A percentile compares a stretch with the other conserved stretches of the same genome.
Conservation (phyloP, 1,284 basidiomycete species). For the Cryptococcus sp. region DNA sequence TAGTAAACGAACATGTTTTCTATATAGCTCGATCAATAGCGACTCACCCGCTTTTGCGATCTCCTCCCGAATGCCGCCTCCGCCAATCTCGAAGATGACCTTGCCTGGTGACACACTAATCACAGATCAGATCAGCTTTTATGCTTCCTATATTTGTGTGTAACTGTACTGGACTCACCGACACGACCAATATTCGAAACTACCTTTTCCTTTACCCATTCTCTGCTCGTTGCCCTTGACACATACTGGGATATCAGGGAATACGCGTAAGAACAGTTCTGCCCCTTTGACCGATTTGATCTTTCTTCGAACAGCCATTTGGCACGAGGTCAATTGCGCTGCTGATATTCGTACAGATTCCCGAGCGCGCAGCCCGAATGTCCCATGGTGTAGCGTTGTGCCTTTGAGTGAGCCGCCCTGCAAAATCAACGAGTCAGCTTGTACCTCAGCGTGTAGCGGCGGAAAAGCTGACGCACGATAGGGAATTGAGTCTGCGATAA, state of each 20-base stretch:
- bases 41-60: constrained; percentile 83
- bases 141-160: background rate
- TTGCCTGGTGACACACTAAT: constrained; percentile 82
- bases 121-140: no score
- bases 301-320: constrained; percentile 87
- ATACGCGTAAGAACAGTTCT: constrained; percentile 85
- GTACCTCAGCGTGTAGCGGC: background rate
- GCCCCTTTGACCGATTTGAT: constrained; percentile 88
- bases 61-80: constrained; percentile 84
- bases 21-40: background rate
- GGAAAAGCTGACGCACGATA: constrained; percentile 1
- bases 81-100: constrained; percentile 93
- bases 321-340: constrained; percentile 83
- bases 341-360: constrained; percentile 83
- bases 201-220: constrained; percentile 99
- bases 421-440: background rate
- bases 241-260: constrained; percentile 96
- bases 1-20: background rate
- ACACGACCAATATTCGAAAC: constrained; percentile 96
- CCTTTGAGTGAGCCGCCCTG: constrained; percentile 88
- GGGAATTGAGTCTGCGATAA: constrained; percentile 20
- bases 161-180: constrained; percentile 60
- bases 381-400: constrained; percentile 84
- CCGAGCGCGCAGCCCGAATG: constrained; percentile 85
- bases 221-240: constrained; percentile 99